Evolutionary conservation across 192 early-diverging fungal genomes (phyloP), one percentile per base, ranked within the genome.

Genomic region (Endogone sp.): DNA sequence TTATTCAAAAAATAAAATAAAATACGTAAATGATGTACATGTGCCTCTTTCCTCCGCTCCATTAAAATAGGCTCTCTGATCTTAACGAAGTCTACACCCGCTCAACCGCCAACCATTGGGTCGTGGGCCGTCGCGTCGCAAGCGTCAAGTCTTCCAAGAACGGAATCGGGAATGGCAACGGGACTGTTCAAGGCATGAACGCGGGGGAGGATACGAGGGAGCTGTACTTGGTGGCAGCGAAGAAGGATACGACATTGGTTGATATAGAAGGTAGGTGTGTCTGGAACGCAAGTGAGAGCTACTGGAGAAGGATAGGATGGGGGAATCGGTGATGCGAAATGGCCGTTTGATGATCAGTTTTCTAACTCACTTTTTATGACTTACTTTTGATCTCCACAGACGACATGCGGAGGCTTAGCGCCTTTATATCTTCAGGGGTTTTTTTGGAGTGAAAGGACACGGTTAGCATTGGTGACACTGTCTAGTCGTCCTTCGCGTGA

Each of bases 191-290:
- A n/a, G 55, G 55, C n/a, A 56, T 60, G 23, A n/a, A n/a, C 27
- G 23, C 4, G 22, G 59, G 23, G n/a, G 66, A 73, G 8, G 82
- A 86, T 28, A 75, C 72, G 29, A 81, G 78, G 6, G 78, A 83
- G 63, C 71, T 87, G 20, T 87, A 85, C 69, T 68, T 87, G 63
- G 76, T 87, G 58, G 85, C 81, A 0, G 78, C 83, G n/a, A 81
- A 84, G 60, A 85, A 84, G 67, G 85, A 87, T 54, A 75, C 74
- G 27, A 73, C 83, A 2, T 60, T 87, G 57, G 76, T 80, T 2
- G 79, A 87, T 62, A 77, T 85, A 2, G 83, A 87, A 80, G 85
- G 85, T 84, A 68, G 26, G 44, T 29, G 56, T 4, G 22, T 4
- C 22, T 13, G 24, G 22, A 44, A 37, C 22, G 3, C 10, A 27